Evolutionary conservation across 768 basidiomycete species (phyloP).

Genomic region (Lactarius sp.): DNA sequence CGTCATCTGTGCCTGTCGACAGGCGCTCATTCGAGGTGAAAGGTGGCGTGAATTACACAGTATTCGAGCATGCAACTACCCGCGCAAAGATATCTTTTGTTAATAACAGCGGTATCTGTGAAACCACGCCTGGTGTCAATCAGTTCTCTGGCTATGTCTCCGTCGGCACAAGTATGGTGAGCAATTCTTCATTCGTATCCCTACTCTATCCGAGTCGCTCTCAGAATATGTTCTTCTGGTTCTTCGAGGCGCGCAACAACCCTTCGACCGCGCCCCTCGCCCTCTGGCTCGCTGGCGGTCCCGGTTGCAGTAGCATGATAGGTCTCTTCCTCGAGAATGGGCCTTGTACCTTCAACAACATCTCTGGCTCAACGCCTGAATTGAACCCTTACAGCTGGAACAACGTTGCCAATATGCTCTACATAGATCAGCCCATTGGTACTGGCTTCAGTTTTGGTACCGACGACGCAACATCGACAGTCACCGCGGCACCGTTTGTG

Average conservation of each 20-base stretch:
- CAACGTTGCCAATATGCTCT: conserved; percentile 24
- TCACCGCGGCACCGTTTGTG: not conserved
- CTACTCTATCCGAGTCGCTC: not conserved
- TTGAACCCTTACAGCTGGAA: conserved; percentile 19
- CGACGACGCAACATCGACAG: not conserved
- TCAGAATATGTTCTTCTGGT: conserved; percentile 11
- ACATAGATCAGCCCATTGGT: conserved; percentile 19
- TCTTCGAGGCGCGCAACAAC: conserved; percentile 11
- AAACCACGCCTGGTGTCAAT: not conserved
- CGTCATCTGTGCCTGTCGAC: not conserved
- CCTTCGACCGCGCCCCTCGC: conserved; percentile 6
- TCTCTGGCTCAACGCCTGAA: not conserved
- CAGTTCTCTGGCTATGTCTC: conserved; percentile 1
- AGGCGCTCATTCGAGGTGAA: conserved; percentile 8
- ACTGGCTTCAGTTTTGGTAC: not conserved
- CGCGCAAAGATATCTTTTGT: not conserved
- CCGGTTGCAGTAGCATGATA: conserved; percentile 9
- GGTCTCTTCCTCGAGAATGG: conserved; percentile 17
- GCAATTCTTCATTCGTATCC: no score
- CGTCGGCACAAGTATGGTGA: not conserved
- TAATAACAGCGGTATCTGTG: conserved; percentile 1
- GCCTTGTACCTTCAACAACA: conserved; percentile 19
- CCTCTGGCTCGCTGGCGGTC: conserved; percentile 9
- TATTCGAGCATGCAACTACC: not conserved
- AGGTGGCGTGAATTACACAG: not conserved